Base-by-base conservation (phyloP, 202 grass and related monocot genomes). In the Setaria italica region DNA sequence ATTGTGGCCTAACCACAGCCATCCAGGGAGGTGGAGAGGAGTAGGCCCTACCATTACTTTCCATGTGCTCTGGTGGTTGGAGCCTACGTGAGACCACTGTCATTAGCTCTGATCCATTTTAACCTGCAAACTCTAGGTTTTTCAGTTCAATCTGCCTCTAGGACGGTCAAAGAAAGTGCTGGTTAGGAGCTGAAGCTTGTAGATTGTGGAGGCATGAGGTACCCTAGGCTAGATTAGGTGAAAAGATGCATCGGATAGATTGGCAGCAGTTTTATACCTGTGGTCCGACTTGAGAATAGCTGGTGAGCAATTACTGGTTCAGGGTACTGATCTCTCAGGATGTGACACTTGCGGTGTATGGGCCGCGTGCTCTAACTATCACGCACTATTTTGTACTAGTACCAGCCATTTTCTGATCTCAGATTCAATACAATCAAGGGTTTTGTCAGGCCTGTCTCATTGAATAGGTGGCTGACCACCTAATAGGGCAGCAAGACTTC, bases 1-100 rank as follows among this genome's bases (percentile, higher is more conserved):
- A 82, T 85, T 84, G 92, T 97, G 89, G 91, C 77, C 80, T 87
- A 89, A 92, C 90, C 89, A 82, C 83, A 79, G 72, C 87, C 91
- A 80, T 89, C 80, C 85, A 89, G 80, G 72, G 76, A 79, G 81
- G 51, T 71, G 88, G 82, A 87, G 81, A 66, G 79, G 51, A 78
- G 78, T 68, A 85, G 88, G 65, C 82, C 89, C 82, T 85, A 78
- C 89, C 89, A 88, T 74, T 85, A n/a, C 21, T 65, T 79, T 87
- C 82, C 84, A 85, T 89, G 88, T 96, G 91, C 76, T 32, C 25
- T 88, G 94, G 78, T 96, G 11, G 89, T 93, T 91, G 91, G 80
- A 84, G 60, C 91, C 87, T 90, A 82, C 84, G 85, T 81, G 74
- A 70, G 78, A 93, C 85, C 85, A 84, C 66, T 88, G 81, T 77